Evolutionary conservation across 805 yeast genomes (phyloP), one percentile per base, ranked within the genome.

Genomic region (Saccharomycopsis lassenensis): DNA sequence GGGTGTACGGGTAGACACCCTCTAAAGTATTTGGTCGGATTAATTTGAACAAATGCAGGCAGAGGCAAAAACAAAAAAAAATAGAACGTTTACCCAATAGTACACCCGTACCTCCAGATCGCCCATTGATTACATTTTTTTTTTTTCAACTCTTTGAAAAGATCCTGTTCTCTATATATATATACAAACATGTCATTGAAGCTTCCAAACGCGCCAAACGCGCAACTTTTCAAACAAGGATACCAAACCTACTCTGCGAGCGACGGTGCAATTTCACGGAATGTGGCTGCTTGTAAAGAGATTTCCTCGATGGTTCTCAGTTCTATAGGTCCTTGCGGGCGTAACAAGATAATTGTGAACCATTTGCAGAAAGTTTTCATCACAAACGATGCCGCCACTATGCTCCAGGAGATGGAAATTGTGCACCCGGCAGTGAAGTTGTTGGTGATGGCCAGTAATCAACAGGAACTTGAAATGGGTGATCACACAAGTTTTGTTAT

Each of bases 301-400:
- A 81, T 91, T 59, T 74, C 94, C 44, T 72, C 77, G 36, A 86
- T 89, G 74, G 85, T 93, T 44, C 70, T 87, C 41, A 86, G 96
- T 2, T 85, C 95, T 8, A 81, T 91, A 65, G 98, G 98, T 5
- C 98, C 98, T 43, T 82, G 94, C 60, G 98, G 98, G 36, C 73
- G 95, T 53, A 91, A 87, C 60, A 91, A 91, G 69, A 85, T 91
- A 57, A 80, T 91, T 49, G 95, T 91, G 38, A 89, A 89, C 61
- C 73, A 83, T 50, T 61, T 83, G 47, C 86, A 85, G 41, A 85
- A 79, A 54, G 79, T 84, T 17, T 84, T 86, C 56, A 74, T 91
- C 44, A 91, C 97, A 29, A 84, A 84, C 49, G 98, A 91, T 57
- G 96, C 97, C n/a, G 95, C 96, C 25, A 91, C 98, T 5, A 91